Percentiles rank a stretch among this genome's conserved stretches.
phyloP scores from a whole-genome alignment of 306 rosid species.

The Cucumis hystrix region DNA sequence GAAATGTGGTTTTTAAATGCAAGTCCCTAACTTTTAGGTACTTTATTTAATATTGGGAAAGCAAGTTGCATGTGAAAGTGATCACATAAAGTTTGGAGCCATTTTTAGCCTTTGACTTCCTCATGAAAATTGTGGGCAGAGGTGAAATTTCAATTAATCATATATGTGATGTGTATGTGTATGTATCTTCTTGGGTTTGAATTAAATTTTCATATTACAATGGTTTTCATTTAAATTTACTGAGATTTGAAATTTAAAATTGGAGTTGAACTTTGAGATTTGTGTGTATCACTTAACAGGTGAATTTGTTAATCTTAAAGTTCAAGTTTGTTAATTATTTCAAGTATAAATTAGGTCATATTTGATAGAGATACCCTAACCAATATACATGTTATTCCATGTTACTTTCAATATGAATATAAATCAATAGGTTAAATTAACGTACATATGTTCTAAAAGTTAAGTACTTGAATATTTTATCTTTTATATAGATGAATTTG shows the following conservation, averaged over 20 bases:
- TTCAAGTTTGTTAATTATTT: not conserved
- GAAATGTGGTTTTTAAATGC: not conserved
- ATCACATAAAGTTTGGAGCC: not conserved
- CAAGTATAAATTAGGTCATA: not conserved
- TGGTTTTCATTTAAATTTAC: not conserved
- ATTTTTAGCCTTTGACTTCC: not conserved
- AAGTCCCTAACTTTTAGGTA: not conserved
- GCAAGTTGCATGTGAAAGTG: constrained; percentile 1
- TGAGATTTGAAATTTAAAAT: not conserved
- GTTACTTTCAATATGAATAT: too few relatives aligned
- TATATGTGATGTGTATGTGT: too few relatives aligned
- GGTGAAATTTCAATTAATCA: not conserved
- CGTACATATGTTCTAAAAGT: too few relatives aligned
- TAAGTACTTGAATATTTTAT: too few relatives aligned
- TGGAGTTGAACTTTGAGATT: too few relatives aligned
- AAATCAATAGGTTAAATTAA: too few relatives aligned
- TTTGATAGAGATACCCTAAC: too few relatives aligned
- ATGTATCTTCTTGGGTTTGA: not conserved
- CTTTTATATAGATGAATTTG: too few relatives aligned
- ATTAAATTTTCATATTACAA: not conserved
- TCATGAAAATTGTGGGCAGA: not conserved
- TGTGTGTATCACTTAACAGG: too few relatives aligned
- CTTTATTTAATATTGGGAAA: not conserved
- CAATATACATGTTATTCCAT: not conserved
- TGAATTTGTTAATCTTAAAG: too few relatives aligned